Base-by-base conservation (phyloP, 495 filamentous ascomycete species). In the Paragyromitra xinjiangensis region DNA sequence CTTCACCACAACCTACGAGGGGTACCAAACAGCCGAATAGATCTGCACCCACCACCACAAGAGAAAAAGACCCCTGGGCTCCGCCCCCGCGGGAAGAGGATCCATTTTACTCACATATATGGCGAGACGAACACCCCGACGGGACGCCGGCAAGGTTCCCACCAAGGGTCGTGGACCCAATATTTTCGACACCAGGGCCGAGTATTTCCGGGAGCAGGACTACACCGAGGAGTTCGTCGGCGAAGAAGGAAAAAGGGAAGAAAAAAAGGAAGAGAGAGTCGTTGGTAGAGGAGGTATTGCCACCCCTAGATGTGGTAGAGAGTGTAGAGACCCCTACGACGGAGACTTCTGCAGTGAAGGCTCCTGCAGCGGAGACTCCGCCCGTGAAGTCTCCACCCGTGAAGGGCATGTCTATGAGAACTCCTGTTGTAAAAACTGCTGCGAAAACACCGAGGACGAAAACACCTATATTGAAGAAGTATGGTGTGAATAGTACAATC, bases 61-160 rank as follows among this genome's bases (percentile, higher is more conserved):
- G 1, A 16, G 51, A 29, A 16, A 9, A 8, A 64, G 64, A 81
- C 26, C 19, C 19, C 0, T 82, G 80, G 80, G 75, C 71, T 8
- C 69, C 71, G 0, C 69, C 80, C 12, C 80, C 70, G 1, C 8
- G n/a, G 0, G n/a, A 22, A 7, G 40, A 44, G 4, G 80, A 82
- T 51, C 80, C 80, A 12, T 82, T 82, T 64, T 82, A 81, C 44
- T 55, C 66, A 1, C 70, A 71, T 4, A 42, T 71, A 24, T 82
- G 80, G 80, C n/a, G 71, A 22, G 80, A 81, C 42, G 71, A 81
- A 53, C 80, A 82, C 16, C 80, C 80, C 0, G 80, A 82, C 48
- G 80, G 80, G 14, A 82, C 80, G n/a, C 80, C 80, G 6, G 19
- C 9, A 1, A 64, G 68, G 22, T 81, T 81, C 40, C 72, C 56